A percentile compares a stretch with the other conserved stretches of the same genome.
Conservation (phyloP, 164 flowering plant genomes). For the Vitis labrusca region DNA sequence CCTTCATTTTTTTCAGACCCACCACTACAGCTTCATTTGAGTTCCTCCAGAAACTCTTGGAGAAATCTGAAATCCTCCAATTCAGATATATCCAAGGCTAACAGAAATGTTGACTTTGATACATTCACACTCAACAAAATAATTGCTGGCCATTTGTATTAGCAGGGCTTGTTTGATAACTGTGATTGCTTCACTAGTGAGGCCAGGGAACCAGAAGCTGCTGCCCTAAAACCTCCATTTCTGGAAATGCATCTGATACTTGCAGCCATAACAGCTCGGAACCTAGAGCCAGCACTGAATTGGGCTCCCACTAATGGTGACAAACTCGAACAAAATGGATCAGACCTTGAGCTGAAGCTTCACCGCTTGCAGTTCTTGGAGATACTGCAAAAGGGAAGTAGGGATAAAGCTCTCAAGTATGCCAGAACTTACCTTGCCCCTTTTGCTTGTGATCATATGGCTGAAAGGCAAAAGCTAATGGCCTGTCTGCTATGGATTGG, state of each 20-base stretch:
- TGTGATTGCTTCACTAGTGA: conserved; percentile 74
- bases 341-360: conserved; percentile 66
- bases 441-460: conserved; percentile 45
- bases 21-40: conserved; percentile 28
- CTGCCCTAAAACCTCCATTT: conserved; percentile 42
- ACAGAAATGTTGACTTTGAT: conserved; percentile 70
- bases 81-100: conserved; percentile 81
- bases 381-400: conserved; percentile 51
- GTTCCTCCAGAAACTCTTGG: neutral
- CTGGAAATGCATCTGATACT: conserved; percentile 68
- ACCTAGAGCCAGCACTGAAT: conserved; percentile 69
- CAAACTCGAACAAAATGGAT: conserved; percentile 50
- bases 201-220: conserved; percentile 46
- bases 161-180: conserved; percentile 65
- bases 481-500: conserved; percentile 74
- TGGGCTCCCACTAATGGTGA: conserved; percentile 62
- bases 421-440: conserved; percentile 55
- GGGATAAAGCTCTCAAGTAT: conserved; percentile 59
- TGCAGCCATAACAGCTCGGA: conserved; percentile 51
- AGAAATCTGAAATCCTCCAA: conserved; percentile 39
- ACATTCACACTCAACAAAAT: conserved; percentile 50
- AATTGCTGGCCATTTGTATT: conserved; percentile 72
- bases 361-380: conserved; percentile 66
- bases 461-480: conserved; percentile 80
- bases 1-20: too few species aligned